phyloP scores from a whole-genome alignment of 805 yeast species.

The Metschnikowia sp. region DNA sequence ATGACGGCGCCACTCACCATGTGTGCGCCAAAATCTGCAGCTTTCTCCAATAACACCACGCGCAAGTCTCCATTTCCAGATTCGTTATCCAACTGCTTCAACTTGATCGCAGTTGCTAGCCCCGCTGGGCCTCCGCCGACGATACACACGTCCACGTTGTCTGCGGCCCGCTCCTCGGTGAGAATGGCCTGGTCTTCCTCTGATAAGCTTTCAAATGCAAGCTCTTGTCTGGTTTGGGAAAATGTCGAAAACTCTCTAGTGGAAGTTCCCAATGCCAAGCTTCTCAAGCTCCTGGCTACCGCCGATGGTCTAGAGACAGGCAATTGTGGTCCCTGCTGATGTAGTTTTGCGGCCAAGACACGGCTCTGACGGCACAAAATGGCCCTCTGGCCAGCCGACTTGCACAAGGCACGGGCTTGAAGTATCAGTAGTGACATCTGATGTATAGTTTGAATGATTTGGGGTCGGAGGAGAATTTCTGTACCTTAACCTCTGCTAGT shows the following conservation, averaged over 20 bases:
- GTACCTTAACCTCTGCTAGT: too few species aligned
- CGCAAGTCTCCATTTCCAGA: conserved; percentile 65
- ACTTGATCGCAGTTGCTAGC: conserved; percentile 83
- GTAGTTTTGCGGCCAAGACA: conserved; percentile 1
- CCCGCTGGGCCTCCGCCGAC: conserved; percentile 99
- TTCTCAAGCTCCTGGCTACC: neutral
- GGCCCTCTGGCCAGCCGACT: neutral
- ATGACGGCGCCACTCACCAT: conserved; percentile 90
- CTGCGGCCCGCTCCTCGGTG: conserved; percentile 70
- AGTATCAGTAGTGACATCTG: neutral
- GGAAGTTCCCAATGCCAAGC: neutral
- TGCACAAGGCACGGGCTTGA: conserved; percentile 1
- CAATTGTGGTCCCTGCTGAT: neutral
- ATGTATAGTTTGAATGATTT: too few species aligned
- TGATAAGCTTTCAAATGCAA: conserved; percentile 13
- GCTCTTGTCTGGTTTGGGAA: conserved; percentile 3
- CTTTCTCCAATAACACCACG: conserved; percentile 88
- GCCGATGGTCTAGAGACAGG: neutral
- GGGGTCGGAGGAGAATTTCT: too few species aligned
- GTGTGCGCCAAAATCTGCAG: conserved; percentile 90
- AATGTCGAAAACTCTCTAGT: conserved; percentile 1
- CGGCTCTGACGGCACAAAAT: neutral
- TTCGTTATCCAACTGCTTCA: conserved; percentile 79
- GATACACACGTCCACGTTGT: conserved; percentile 88
- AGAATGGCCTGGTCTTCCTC: conserved; percentile 46